Evolutionary conservation across 345 rosid species (phyloP), one percentile per base, ranked within the genome.

Genomic region (Citrus cavaleriei): DNA sequence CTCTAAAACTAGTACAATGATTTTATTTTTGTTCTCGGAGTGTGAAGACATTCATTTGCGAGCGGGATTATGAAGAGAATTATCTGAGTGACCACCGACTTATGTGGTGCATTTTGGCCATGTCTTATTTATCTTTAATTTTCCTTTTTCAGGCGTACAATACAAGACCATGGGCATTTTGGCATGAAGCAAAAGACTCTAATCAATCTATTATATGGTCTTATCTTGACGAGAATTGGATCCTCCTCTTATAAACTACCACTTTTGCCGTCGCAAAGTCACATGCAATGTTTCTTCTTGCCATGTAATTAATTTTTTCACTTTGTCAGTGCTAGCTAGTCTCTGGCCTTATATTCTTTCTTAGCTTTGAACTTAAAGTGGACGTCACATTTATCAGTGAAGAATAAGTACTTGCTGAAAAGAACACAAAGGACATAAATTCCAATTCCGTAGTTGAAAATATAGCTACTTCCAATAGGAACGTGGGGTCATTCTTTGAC

Each of bases 341-440:
- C 14, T 14, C 57, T 5, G 6, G 30, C 37, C 34, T 55, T 27
- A 30, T 27, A 30, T 55, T 55, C 28, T 18, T 49, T 12, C 27
- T 72, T 9, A 4, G 37, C 25, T 14, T 63, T 75, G 22, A n/a
- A 4, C 49, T 18, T 9, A 46, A n/a, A 76, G 32, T 14, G 63
- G 71, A n/a, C 54, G 72, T 66, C 72, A 60, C 37, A 24, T 35
- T 34, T 3, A 54, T 27, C 18, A 74, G 3, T 38, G 54, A 65
- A 76, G 70, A 62, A 62, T 75, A 55, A 7, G 9, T 59, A 59
- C 27, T 63, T 58, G 46, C 30, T 65, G 78, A 54, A 65, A 32
- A n/a, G 13, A 62, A 63, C 78, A 19, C 2, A 30, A 19, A 1
- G 60, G 10, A 63, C 28, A 63, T 10, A 75, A 63, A 49, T 27